Evolutionary conservation across 176 grass and related monocot species (phyloP), one percentile per base, ranked within the genome.

Genomic region (Eleusine coracana): DNA sequence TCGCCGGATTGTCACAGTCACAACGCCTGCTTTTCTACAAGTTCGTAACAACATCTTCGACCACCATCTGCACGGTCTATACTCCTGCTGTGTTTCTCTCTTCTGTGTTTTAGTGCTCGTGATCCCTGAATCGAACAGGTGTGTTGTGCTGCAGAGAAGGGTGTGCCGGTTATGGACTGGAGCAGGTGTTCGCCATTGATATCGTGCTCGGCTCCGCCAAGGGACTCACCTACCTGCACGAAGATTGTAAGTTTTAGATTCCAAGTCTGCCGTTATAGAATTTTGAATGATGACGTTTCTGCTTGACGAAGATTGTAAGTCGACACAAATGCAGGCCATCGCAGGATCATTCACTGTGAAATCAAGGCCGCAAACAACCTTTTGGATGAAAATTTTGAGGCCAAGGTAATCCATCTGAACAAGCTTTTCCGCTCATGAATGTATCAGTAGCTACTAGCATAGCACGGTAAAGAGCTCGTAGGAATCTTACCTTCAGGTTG

Each of bases 321-420:
- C 52, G 78, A 76, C 50, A 20, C 46, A 34, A 42, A 66, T 12
- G 1, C 42, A 97, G 95, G 95, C 6, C 91, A 98, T 46, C 96
- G 93, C 77, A 88, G 87, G 73, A 99, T 99, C 79, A 96, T 99
- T 71, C 96, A 99, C 46, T 91, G 96, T 16, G 96, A 99, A 74
- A 99, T 99, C 83, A 99, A 99, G 83, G 86, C 89, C 4, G 78
- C 93, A 36, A 99, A 99, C 84, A 99, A 96, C 77, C 93, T 99
- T 31, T 14, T 99, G 67, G 96, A 99, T 56, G 86, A 87, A 27
- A 99, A 94, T 70, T 99, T 99, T 56, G 96, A 99, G 65, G 93
- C 96, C 17, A 96, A 92, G 96, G 96, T 92, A 70, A 42, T 10
- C 12, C 29, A 27, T 34, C 31, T 34, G 31, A 34, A 34, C 31